These are phyloP conservation scores for Xanthoconium separans DNA, from an alignment of 1,284 basidiomycete species.

Conservation along the genomic window DNA sequence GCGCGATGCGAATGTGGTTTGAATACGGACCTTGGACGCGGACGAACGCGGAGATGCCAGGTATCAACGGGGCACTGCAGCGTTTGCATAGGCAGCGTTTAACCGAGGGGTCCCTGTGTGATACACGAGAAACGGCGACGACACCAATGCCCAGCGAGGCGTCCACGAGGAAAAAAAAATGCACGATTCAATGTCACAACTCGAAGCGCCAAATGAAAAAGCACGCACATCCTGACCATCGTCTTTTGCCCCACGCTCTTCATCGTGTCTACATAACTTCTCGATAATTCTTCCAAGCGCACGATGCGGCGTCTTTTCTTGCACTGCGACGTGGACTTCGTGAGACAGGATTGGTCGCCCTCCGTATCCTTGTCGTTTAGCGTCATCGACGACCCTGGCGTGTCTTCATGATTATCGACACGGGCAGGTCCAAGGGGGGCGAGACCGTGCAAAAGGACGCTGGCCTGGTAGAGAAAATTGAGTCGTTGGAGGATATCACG, in stretches of 20 bases:
- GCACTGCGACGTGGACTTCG: constrained; percentile 24
- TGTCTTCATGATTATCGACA: background rate
- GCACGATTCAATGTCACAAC: background rate
- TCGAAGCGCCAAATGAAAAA: background rate
- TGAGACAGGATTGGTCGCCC: constrained; percentile 12
- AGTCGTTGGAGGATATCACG: constrained; percentile 76
- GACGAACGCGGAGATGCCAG: constrained; percentile 62
- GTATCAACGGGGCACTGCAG: constrained; percentile 63
- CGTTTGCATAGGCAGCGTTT: constrained; percentile 75
- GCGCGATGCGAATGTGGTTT: background rate
- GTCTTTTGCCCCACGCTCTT: constrained; percentile 69
- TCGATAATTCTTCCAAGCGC: constrained; percentile 50
- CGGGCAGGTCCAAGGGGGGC: constrained; percentile 9
- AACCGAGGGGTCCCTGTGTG: constrained; percentile 67
- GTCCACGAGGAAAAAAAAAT: no score
- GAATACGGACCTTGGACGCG: constrained; percentile 58
- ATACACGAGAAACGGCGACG: background rate
- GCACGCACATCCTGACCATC: constrained; percentile 66
- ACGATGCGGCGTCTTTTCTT: constrained; percentile 29
- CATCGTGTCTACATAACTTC: constrained; percentile 65
- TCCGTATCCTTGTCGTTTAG: background rate
- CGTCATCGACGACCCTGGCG: background rate
- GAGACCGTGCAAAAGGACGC: constrained; percentile 57
- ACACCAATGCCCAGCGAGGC: background rate
- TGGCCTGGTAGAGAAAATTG: constrained; percentile 83